Percentiles rank a stretch among this genome's conserved stretches.
Evolutionary conservation across 495 filamentous ascomycete genomes (phyloP).

Genomic region (Penicillium bovifimosum): DNA sequence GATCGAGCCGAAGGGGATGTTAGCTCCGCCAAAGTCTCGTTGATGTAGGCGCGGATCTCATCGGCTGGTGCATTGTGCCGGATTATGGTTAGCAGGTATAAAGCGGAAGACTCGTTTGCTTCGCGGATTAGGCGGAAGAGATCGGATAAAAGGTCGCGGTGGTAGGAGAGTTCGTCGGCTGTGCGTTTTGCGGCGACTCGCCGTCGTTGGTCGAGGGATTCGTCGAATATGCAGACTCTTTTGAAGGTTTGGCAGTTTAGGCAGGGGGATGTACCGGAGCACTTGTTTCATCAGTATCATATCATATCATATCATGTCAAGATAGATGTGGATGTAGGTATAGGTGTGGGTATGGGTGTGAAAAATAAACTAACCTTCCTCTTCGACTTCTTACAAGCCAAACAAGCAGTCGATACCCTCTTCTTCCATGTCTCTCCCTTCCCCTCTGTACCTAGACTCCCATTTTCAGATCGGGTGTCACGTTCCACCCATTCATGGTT

Average conservation of each 20-base stretch:
- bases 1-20: constrained; percentile 8
- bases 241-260: constrained; percentile 39
- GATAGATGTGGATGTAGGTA: not conserved
- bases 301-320: too few relatives aligned
- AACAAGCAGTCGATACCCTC: constrained; percentile 42
- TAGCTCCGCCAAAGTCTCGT: constrained; percentile 22
- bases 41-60: constrained; percentile 35
- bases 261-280: constrained; percentile 39
- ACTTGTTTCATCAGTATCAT: constrained; percentile 21
- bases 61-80: constrained; percentile 30
- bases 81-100: constrained; percentile 33
- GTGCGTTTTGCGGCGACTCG: constrained; percentile 46
- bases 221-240: constrained; percentile 41
- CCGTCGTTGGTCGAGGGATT: constrained; percentile 44
- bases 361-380: constrained; percentile 27
- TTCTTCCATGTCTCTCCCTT: constrained; percentile 29
- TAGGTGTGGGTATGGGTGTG: not conserved
- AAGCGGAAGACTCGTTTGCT: constrained; percentile 26
- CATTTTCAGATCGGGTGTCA: constrained; percentile 15
- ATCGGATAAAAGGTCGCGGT: constrained; percentile 39
- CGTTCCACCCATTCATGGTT: constrained; percentile 11
- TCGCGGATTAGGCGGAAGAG: constrained; percentile 36
- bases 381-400: constrained; percentile 46
- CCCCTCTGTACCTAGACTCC: constrained; percentile 2
- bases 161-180: constrained; percentile 40